Base-by-base conservation (phyloP, 139 green algal genomes). In the Chlamydomonas sp. region DNA sequence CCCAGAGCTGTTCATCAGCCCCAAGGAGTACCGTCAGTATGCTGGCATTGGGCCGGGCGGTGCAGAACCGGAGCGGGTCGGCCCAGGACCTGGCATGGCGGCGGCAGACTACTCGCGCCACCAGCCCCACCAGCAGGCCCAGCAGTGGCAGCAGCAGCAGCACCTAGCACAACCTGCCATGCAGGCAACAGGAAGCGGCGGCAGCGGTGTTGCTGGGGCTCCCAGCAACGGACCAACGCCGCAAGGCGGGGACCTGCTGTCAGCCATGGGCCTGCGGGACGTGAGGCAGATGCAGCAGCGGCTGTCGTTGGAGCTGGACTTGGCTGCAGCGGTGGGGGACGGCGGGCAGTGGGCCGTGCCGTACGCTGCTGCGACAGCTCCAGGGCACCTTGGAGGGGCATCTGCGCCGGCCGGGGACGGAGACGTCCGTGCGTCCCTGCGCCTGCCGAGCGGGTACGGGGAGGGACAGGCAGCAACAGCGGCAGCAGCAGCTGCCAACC, bases 1-100 rank as follows among this genome's bases (percentile, higher is more conserved):
- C 63, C 79, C 81, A 16, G 72, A 83, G 61, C 84, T 88, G 4
- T 88, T 83, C 63, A 88, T 88, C 4, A 88, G 84, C 66, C 84
- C 84, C 4, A 63, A 88, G 75, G 75, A 58, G 4, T 88, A 88
- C 64, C 63, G 75, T 2, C 63, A 88, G 20, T 83, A 81, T 17
- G 75, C 57, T 71, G 10, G 66, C 12, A 71, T 14, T 71, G 66
- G 10, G 12, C 10, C 66, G 12, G 66, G 10, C 10, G 10, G 66
- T 71, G 66, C 66, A 71, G 10, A 71, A 14, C 12, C 10, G 66
- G 10, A 18, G 66, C 66, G 10, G 66, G 66, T 14, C 9, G 10
- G 66, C 10, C 10, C 66, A 71, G 66, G 10, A n/a, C 66, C 66
- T 10, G 66, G 66, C 66, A 10, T 18, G 66, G 66, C 66, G 66